Conservation (phyloP, 768 basidiomycete species). For the Lyophyllum shimeji region DNA sequence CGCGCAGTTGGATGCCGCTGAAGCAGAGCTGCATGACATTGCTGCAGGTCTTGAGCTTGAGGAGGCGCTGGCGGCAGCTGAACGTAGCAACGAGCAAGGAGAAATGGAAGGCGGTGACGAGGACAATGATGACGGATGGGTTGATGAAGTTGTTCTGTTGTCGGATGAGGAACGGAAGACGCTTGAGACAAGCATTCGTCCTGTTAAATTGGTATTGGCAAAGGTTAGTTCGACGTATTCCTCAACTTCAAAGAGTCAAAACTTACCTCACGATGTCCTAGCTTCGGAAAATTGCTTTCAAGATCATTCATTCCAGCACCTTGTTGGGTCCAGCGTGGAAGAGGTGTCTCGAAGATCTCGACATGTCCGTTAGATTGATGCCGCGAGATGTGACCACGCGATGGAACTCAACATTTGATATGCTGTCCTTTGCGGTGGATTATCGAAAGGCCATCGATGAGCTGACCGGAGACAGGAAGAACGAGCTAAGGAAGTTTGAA, state of each 20-base stretch:
- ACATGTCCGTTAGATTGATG: constrained; percentile 14
- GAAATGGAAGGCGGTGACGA: constrained; percentile 16
- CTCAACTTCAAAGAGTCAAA: not conserved
- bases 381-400: constrained; percentile 29
- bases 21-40: constrained; percentile 12
- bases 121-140: constrained; percentile 21
- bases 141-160: constrained; percentile 19
- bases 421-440: constrained; percentile 27
- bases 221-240: constrained; percentile 26
- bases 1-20: constrained; percentile 6
- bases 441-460: constrained; percentile 24
- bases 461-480: constrained; percentile 18
- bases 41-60: constrained; percentile 12
- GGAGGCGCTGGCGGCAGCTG: constrained; percentile 13
- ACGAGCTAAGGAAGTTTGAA: constrained; percentile 16
- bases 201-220: constrained; percentile 24
- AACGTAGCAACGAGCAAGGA: not conserved
- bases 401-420: constrained; percentile 21
- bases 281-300: constrained; percentile 4
- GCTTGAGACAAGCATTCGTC: constrained; percentile 19
- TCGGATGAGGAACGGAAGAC: constrained; percentile 1
- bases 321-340: constrained; percentile 9
- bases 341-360: constrained; percentile 1
- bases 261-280: not conserved
- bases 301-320: constrained; percentile 8